These are phyloP conservation scores for Tetrahymena elliotti DNA, from an alignment of 73 alveolate genomes.

Conservation along the genomic window DNA sequence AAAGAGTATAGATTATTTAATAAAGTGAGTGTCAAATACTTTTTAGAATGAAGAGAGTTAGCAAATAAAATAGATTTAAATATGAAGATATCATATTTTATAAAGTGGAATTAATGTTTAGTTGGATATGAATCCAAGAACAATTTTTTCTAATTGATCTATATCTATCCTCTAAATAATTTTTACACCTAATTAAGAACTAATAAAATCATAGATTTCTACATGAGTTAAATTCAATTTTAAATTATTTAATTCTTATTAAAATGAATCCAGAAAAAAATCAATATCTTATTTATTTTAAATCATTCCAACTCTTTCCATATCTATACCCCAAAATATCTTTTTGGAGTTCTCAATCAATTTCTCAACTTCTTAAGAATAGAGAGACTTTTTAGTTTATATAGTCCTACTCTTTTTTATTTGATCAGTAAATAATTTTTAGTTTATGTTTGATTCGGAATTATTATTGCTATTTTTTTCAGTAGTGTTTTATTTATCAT, in stretches of 20 bases:
- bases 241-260: not conserved
- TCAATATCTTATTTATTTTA: not conserved
- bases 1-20: no score
- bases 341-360: not conserved
- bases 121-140: not conserved
- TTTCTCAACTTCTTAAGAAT: not conserved
- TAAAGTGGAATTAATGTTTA: not conserved
- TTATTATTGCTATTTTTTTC: not conserved
- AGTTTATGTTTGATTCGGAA: not conserved
- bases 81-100: not conserved
- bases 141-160: not conserved
- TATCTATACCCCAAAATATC: not conserved
- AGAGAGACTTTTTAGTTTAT: not conserved
- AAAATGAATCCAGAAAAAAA: not conserved
- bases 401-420: not conserved
- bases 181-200: not conserved
- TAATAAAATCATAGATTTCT: not conserved
- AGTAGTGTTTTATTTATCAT: not conserved
- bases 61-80: not conserved
- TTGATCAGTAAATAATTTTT: not conserved
- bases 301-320: not conserved
- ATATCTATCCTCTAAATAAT: not conserved
- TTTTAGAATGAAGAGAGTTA: no score
- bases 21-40: no score
- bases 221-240: not conserved